Percentiles rank a stretch among this genome's conserved stretches.
These are phyloP conservation scores for Collybia mongolica DNA, from an alignment of 768 basidiomycete genomes.

Conservation along the genomic window DNA sequence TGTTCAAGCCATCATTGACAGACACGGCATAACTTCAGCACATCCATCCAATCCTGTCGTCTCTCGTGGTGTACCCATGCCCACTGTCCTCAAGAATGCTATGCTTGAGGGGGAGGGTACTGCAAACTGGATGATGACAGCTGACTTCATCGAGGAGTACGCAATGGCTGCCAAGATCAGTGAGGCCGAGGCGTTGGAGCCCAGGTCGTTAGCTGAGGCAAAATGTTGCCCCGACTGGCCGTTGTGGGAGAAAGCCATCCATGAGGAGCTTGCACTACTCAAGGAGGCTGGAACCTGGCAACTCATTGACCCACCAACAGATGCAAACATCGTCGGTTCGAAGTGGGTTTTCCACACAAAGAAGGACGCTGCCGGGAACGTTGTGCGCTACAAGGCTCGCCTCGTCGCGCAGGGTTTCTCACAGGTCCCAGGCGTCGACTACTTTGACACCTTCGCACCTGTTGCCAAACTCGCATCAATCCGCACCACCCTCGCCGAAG, in stretches of 20 bases:
- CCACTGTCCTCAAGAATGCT: not conserved
- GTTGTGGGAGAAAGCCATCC: constrained; percentile 23
- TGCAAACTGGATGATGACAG: constrained; percentile 6
- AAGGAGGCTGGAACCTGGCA: constrained; percentile 24
- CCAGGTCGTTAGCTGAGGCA: constrained; percentile 14
- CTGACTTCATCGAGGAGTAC: constrained; percentile 8
- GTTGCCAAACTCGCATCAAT: constrained; percentile 8
- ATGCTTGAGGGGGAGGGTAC: constrained; percentile 7
- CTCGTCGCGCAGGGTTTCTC: constrained; percentile 12
- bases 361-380: too few relatives aligned
- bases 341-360: constrained; percentile 36
- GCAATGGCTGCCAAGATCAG: constrained; percentile 9
- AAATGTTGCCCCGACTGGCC: constrained; percentile 12
- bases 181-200: constrained; percentile 15
- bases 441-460: constrained; percentile 15
- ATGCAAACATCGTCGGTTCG: constrained; percentile 21
- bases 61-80: constrained; percentile 1
- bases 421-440: constrained; percentile 15
- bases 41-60: not conserved
- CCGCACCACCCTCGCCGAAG: too few relatives aligned
- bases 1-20: constrained; percentile 4
- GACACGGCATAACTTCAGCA: not conserved
- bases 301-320: constrained; percentile 18
- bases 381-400: constrained; percentile 22
- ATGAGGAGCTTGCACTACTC: constrained; percentile 25